These are phyloP conservation scores for Gryganskiella cystojenkinii DNA, from an alignment of 192 early-diverging fungal genomes.

Conservation along the genomic window DNA sequence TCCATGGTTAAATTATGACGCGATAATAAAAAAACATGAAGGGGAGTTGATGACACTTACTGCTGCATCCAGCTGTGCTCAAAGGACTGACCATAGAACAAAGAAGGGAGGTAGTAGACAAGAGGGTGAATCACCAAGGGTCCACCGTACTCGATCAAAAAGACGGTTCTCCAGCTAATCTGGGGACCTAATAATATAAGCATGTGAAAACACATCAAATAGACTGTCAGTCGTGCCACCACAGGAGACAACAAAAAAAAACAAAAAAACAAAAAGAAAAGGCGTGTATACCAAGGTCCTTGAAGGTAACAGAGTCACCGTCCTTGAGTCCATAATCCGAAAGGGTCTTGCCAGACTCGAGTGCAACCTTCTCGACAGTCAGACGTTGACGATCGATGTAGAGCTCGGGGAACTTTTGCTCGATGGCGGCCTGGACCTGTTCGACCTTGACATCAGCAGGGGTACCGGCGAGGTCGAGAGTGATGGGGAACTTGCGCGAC, in stretches of 20 bases:
- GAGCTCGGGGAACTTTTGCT: slow-evolving; percentile 67
- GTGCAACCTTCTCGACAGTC: slow-evolving; percentile 65
- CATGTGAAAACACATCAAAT: too few species aligned
- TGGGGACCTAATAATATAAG: too few species aligned
- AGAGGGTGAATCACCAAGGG: slow-evolving; percentile 89
- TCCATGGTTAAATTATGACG: background rate
- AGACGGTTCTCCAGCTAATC: slow-evolving; percentile 94
- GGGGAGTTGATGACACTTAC: slow-evolving; percentile 12
- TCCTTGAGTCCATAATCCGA: slow-evolving; percentile 68
- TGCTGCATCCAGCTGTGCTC: slow-evolving; percentile 82
- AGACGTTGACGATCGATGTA: slow-evolving; percentile 85
- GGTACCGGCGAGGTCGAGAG: slow-evolving; percentile 63
- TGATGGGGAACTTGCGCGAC: slow-evolving; percentile 57
- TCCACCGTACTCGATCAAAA: slow-evolving; percentile 93
- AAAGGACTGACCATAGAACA: slow-evolving; percentile 75
- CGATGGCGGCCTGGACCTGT: slow-evolving; percentile 75
- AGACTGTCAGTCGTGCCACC: too few species aligned
- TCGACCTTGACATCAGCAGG: slow-evolving; percentile 66
- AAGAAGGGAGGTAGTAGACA: slow-evolving; percentile 77
- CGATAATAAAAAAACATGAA: too few species aligned
- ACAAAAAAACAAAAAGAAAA: background rate
- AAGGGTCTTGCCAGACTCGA: slow-evolving; percentile 67
- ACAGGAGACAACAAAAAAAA: too few species aligned
- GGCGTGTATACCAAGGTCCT: slow-evolving; percentile 64
- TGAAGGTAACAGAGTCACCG: slow-evolving; percentile 67